phyloP scores from a whole-genome alignment of 1,284 basidiomycete species.

The Ceratobasidium papillatum region DNA sequence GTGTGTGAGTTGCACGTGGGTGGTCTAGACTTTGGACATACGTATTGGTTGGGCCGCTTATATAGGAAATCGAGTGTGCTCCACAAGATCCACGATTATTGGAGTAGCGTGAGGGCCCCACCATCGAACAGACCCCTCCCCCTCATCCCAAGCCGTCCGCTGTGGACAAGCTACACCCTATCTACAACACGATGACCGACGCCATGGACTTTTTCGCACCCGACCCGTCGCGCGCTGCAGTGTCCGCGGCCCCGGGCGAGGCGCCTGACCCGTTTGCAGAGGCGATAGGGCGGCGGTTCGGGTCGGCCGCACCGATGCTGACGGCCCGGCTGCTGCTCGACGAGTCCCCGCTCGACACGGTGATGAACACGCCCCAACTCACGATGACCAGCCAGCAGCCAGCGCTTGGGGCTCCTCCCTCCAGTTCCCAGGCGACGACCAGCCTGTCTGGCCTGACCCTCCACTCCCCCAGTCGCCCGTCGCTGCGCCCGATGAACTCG shows the following conservation, averaged over 20 bases:
- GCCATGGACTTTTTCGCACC: slow-evolving; percentile 33
- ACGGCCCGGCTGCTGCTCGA: slow-evolving; percentile 21
- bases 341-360: slow-evolving; percentile 11
- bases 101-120: slow-evolving; percentile 7
- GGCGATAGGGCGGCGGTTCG: slow-evolving; percentile 32
- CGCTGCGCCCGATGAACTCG: background rate
- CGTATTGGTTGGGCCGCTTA: background rate
- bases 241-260: slow-evolving; percentile 10
- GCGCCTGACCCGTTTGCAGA: slow-evolving; percentile 25
- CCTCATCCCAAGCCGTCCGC: background rate
- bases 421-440: slow-evolving; percentile 14
- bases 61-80: slow-evolving; percentile 7
- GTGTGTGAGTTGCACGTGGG: background rate
- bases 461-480: background rate
- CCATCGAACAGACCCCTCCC: background rate
- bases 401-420: background rate
- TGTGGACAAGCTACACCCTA: no score
- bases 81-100: slow-evolving; percentile 22
- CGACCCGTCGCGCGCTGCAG: background rate
- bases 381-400: background rate
- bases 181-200: background rate
- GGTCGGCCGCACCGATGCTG: slow-evolving; percentile 12
- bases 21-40: background rate
- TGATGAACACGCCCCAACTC: background rate
- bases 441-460: slow-evolving; percentile 11